Base-by-base conservation (phyloP, 495 filamentous ascomycete species). In the Xylaria scruposa region DNA sequence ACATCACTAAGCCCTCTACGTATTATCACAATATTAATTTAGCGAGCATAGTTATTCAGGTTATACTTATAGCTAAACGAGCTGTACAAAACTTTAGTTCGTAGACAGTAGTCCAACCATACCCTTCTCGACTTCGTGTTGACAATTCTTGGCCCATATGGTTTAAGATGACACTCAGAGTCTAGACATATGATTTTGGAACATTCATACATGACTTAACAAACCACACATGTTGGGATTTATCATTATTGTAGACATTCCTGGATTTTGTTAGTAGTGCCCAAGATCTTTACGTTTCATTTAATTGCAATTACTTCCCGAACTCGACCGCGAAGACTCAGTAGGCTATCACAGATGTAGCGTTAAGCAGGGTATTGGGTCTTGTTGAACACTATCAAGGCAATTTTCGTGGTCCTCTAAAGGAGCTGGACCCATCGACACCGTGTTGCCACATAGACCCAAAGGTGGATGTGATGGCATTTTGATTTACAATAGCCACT, bases 171-270 rank as follows among this genome's bases (percentile, higher is more conserved):
- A 13, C 24, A 53, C 87, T 87, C 89, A 0, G 88, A 87, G 77
- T 90, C 77, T 3, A 78, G 86, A 53, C 24, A 89, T 63, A 87
- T 80, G 0, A 77, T 80, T 36, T 79, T 83, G 5, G 85, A 82
- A 5, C 85, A 84, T 58, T 83, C 81, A 0, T 72, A 74, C 29
- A 82, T 74, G 1, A 85, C 85, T 67, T 87, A 78, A 84, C 81
- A 15, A 88, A 77, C 81, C 82, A 88, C 7, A 89, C 77, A 76
- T 88, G 86, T 33, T 81, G 80, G 10, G 78, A 75, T 70, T 89
- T 85, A 47, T 86, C 76, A 29, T 74, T 74, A 67, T 88, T 81
- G 81, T 31, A 17, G 24, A 31, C 17, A 6, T 54, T 2, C 21
- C 12, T 29, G 51, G 5, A 9, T 12, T 15, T 24, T 10, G 13